phyloP scores from a whole-genome alignment of 108 stramenopile species.

The Nitzschia inconspicua region DNA sequence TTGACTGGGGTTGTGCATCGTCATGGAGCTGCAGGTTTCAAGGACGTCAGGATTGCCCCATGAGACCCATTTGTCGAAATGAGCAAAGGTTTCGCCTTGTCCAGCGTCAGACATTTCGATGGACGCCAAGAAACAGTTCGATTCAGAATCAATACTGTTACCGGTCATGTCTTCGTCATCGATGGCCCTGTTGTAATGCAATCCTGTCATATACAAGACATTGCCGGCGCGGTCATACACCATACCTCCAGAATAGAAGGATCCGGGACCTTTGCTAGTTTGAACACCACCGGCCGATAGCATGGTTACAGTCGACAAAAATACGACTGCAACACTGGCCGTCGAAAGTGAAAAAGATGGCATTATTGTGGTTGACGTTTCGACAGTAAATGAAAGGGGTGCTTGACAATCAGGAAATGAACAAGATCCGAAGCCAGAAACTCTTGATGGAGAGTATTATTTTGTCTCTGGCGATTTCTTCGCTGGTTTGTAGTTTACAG shows the following conservation, averaged over 20 bases:
- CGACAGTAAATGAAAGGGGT: too few species aligned
- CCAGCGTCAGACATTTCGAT: not conserved
- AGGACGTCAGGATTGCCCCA: constrained; percentile 2
- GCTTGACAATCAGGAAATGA: too few species aligned
- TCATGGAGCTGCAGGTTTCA: not conserved
- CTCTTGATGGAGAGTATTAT: too few species aligned
- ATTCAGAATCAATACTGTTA: not conserved
- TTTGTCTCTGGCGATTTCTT: too few species aligned
- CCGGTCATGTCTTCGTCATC: not conserved
- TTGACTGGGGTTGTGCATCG: not conserved
- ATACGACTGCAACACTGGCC: too few species aligned
- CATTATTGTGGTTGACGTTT: too few species aligned
- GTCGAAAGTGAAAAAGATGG: too few species aligned
- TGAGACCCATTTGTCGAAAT: not conserved
- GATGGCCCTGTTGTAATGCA: constrained; percentile 1
- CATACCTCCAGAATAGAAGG: constrained; percentile 7
- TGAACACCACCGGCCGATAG: constrained; percentile 9
- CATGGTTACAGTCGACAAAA: too few species aligned
- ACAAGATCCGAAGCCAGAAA: too few species aligned
- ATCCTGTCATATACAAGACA: not conserved
- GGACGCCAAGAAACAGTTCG: not conserved
- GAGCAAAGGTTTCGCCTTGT: not conserved
- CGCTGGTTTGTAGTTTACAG: too few species aligned
- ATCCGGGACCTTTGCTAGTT: not conserved
- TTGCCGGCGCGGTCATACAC: not conserved